These are phyloP conservation scores for Digitaria exilis DNA, from an alignment of 202 grass and related monocot species.

Conservation along the genomic window DNA sequence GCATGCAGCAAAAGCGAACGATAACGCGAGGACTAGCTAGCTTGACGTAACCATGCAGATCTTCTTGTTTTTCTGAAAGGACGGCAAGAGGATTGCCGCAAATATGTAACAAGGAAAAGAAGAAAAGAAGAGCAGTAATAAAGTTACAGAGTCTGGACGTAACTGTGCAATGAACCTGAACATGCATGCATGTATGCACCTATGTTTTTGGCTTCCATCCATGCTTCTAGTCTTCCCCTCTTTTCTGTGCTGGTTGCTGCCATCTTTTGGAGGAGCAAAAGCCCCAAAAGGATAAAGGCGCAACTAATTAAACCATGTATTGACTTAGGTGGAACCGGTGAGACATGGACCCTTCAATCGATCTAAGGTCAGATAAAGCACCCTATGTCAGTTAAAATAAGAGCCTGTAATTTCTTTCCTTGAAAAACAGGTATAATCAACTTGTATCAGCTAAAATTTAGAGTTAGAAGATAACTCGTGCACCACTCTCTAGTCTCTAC, in stretches of 20 bases:
- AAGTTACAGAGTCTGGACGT: neutral
- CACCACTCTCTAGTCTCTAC: neutral
- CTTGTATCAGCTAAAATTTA: neutral
- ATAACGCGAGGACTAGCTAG: neutral
- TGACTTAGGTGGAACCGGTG: neutral
- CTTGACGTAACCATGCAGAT: conserved; percentile 4
- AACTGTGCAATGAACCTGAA: conserved; percentile 20
- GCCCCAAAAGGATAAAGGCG: neutral
- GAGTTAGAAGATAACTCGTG: neutral
- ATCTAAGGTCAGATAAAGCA: neutral
- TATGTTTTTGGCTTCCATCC: neutral
- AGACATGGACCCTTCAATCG: neutral
- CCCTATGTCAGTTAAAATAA: neutral
- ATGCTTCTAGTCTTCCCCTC: neutral
- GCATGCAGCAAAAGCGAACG: conserved; percentile 11
- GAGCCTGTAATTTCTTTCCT: neutral
- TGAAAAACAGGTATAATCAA: neutral
- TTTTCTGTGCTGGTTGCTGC: neutral
- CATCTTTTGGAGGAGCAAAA: neutral
- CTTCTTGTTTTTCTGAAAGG: too few relatives aligned
- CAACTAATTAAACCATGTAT: neutral
- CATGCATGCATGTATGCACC: neutral
- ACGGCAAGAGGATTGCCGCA: too few relatives aligned
- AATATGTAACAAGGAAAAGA: too few relatives aligned
- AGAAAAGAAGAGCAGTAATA: too few relatives aligned